Evolutionary conservation across 768 basidiomycete genomes (phyloP), one percentile per base, ranked within the genome.

Genomic region (Podaxis rugospora): DNA sequence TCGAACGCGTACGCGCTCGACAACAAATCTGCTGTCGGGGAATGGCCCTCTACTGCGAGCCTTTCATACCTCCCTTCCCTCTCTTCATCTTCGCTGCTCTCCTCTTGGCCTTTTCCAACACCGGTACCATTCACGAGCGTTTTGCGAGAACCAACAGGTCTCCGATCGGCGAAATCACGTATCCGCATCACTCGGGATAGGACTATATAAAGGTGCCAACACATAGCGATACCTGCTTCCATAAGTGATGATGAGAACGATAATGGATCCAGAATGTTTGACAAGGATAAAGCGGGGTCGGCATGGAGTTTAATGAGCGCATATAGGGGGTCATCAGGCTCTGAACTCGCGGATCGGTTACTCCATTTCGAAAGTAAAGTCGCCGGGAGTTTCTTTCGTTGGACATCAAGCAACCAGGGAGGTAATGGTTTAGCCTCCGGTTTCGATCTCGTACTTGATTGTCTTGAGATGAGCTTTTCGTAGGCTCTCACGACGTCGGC

Each of bases 141-240:
- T 21, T 46, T 59, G 3, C 63, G 63, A 14, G 50, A 53, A 1
- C 62, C 64, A 37, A 62, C 64, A 52, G 51, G 32, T 16, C 62
- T 53, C 51, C 95, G 83, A 70, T 98, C 96, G n/a, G 86, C 84
- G 65, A 96, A 90, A 70, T 98, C 95, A 21, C 95, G 84, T 39
- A 90, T 75, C 27, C 88, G 80, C 75, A 97, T 86, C 62, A 89
- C 90, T 25, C 89, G 83, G 14, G 94, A 90, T 51, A 98, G 76
- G 36, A 98, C 77, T 57, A 94, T 83, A 71, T 96, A 98, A 36
- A 98, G 69, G 73, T 98, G 94, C 96, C 96, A 99, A 5, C 91
- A 81, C 58, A 97, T 71, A 14, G 65, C 71, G 28, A 74, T 76
- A 21, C 93, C 85, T 70, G 85, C 88, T 70, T 95, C 94, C n/a